Evolutionary conservation across 495 filamentous ascomycete genomes (phyloP), one percentile per base, ranked within the genome.

Genomic region (Cercophora samala): DNA sequence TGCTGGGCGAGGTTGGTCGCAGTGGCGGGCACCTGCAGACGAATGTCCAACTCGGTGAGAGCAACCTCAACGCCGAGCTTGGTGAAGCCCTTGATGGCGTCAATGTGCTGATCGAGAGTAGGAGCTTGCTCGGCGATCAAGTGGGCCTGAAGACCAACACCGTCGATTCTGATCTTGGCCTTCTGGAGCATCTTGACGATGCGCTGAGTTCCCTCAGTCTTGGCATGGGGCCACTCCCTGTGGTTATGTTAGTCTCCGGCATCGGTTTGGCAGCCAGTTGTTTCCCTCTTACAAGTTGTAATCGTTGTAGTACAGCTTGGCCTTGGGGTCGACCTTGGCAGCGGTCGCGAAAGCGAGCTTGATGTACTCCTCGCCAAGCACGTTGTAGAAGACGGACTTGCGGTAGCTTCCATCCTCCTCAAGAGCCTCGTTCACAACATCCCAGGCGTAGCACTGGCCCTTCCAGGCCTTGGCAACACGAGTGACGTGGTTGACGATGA

Each of bases 351-450:
- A 87, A 52, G 87, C 86, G 56, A 88, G 84, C 17, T 76, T 77
- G 67, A 88, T 80, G 72, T 81, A 90, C 64, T 84, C 81, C 62
- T 84, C 80, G 11, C 86, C 86, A 24, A 88, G 70, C 15, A 85
- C 78, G 25, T 81, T 77, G 78, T 81, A 86, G 77, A 88, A 89
- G 59, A 84, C 76, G 60, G 73, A 82, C 63, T 79, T 64, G 60
- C 88, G 84, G 68, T 85, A 85, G n/a, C 81, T 81, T 37, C 87
- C 89, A 70, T 89, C 84, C 60, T 91, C 89, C 67, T 88, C 84
- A 68, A 91, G 84, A 37, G 86, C 85, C 74, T 92, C 89, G 76
- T 91, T 91, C 19, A 90, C 81, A 0, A 92, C 89, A 71, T 91
- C 88, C 86, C 76, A 79, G 46, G 69, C 77, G 60, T 85, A 81